Base-by-base conservation (phyloP, 78 protist genomes). In the Dictyostelium discoideum region DNA sequence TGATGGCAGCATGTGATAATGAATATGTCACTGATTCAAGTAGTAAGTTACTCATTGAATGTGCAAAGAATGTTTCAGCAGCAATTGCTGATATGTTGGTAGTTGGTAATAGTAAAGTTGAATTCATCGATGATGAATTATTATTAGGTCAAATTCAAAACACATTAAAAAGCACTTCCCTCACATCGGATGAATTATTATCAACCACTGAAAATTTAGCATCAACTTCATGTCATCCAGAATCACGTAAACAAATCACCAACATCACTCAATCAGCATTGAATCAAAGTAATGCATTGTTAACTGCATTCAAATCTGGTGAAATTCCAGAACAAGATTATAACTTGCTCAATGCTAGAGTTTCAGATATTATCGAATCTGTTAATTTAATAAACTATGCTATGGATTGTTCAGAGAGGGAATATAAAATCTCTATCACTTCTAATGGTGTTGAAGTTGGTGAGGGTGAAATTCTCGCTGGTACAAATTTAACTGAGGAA, bases 1-100 rank as follows among this genome's bases (percentile, higher is more conserved):
- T 90, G 95, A 82, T 90, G 74, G 95, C 95, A 2, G 95, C 76
- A 4, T 85, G 85, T 54, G 95, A 90, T 26, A 90, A 90, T 54
- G 48, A 54, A 16, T 90, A 73, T 73, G 95, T 90, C 37, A 90
- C 95, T 2, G 95, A 90, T 5, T 54, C 80, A 0, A 48, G 78
- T 22, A 18, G 78, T 6, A 42, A 90, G 5, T 50, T 90, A 3
- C 11, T 92, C 2, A 46, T 92, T 39, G 92, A 92, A 48, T 92
- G 92, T 44, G 92, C 86, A 24, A 92, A 92, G 42, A 81, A 79
- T 39, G 87, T 85, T 18, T 24, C 81, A 1, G 57, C 89, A 3
- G 90, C 92, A 0, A 37, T 85, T 26, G 80, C 80, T 54, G 65
- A 67, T 16, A 46, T 92, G 79, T 46, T 83, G 20, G 26, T 20